Evolutionary conservation across 1,139 yeast genomes (phyloP).

Genomic region (Suhomyces atakaporum): DNA sequence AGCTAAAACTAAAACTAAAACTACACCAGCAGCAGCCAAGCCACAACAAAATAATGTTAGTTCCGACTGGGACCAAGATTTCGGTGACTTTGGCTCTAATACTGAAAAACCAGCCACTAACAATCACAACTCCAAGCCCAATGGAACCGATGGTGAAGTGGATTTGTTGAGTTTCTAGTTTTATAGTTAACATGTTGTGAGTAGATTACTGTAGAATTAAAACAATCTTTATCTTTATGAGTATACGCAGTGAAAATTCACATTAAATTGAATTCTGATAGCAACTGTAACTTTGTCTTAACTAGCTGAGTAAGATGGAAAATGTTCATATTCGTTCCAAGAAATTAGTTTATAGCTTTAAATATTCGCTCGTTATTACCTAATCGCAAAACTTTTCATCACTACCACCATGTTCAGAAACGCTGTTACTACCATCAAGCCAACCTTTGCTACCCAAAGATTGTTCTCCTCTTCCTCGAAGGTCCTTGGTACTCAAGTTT

Average conservation of each 20-base stretch:
- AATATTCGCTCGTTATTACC: not conserved
- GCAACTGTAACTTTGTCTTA: too few species aligned
- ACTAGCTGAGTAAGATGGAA: too few species aligned
- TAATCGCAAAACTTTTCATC: constrained; percentile 4
- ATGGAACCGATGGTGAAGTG: constrained; percentile 29
- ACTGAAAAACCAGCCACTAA: constrained; percentile 13
- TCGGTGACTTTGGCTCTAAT: constrained; percentile 13
- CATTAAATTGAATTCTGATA: too few species aligned
- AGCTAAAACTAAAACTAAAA: constrained; percentile 54
- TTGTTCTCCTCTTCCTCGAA: constrained; percentile 33
- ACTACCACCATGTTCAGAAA: constrained; percentile 16
- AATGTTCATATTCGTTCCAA: too few species aligned
- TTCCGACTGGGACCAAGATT: constrained; percentile 9
- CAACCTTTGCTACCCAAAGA: constrained; percentile 23
- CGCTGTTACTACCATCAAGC: constrained; percentile 17
- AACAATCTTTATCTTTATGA: too few species aligned
- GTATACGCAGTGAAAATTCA: too few species aligned
- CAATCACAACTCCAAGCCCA: constrained; percentile 14
- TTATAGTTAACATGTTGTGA: not conserved
- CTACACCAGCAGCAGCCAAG: constrained; percentile 11
- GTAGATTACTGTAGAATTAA: not conserved
- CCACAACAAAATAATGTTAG: constrained; percentile 9
- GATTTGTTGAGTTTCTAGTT: constrained; percentile 46
- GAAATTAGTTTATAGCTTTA: too few species aligned
- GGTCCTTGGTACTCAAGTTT: constrained; percentile 38